Evolutionary conservation across 495 filamentous ascomycete species (phyloP).

Genomic region (Jackrogersella multiformis): DNA sequence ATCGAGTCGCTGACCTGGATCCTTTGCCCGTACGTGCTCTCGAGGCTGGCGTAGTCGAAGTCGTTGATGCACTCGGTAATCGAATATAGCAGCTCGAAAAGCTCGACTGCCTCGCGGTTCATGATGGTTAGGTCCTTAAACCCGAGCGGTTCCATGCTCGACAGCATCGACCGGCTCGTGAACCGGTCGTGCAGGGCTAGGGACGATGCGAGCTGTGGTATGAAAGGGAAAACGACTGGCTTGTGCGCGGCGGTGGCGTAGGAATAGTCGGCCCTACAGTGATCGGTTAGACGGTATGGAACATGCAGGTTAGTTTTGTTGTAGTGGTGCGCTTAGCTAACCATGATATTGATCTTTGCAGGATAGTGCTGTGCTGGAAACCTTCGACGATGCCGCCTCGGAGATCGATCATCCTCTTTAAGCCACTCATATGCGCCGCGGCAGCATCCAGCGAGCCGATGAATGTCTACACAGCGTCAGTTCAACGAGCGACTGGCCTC

Average conservation of each 20-base stretch:
- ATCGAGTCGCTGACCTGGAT: slow-evolving; percentile 46
- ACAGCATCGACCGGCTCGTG: slow-evolving; percentile 33
- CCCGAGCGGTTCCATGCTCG: slow-evolving; percentile 27
- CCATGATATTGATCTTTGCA: slow-evolving; percentile 47
- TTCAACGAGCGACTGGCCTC: neutral
- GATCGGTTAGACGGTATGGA: neutral
- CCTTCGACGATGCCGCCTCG: slow-evolving; percentile 44
- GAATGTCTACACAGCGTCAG: slow-evolving; percentile 34
- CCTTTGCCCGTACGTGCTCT: slow-evolving; percentile 36
- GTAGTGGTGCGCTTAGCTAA: slow-evolving; percentile 13
- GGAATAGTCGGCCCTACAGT: slow-evolving; percentile 44
- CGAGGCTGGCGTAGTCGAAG: slow-evolving; percentile 43
- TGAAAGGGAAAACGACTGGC: slow-evolving; percentile 43
- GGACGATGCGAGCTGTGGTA: slow-evolving; percentile 43
- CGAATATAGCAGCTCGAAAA: slow-evolving; percentile 42
- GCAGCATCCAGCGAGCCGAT: slow-evolving; percentile 43
- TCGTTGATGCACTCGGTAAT: slow-evolving; percentile 43
- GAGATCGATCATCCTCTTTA: slow-evolving; percentile 46
- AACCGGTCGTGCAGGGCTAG: slow-evolving; percentile 39
- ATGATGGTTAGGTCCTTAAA: slow-evolving; percentile 35
- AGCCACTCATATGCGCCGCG: slow-evolving; percentile 44
- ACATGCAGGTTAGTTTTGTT: neutral
- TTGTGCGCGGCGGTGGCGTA: slow-evolving; percentile 44
- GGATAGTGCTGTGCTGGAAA: slow-evolving; percentile 42
- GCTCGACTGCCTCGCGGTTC: slow-evolving; percentile 38